Evolutionary conservation across 2,329 filamentous ascomycete species (phyloP).

Genomic region (Neofusicoccum cordaticola): DNA sequence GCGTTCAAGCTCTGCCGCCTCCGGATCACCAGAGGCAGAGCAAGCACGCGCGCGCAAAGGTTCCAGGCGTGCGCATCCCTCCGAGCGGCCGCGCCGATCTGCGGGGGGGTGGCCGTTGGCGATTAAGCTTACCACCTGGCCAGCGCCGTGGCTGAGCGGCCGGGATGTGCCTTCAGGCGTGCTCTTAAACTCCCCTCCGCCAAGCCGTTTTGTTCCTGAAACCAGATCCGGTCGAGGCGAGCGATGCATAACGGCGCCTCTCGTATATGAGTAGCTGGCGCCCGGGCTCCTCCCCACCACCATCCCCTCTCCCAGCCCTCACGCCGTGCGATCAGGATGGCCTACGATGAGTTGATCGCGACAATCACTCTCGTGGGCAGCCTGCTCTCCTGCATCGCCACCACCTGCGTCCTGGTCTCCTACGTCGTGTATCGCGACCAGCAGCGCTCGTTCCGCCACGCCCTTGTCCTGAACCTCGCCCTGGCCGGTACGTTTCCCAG

Average conservation of each 20-base stretch:
- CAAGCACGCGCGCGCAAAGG: not conserved
- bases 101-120: not conserved
- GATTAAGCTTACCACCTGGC: not conserved
- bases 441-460: conserved; percentile 26
- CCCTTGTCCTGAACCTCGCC: conserved; percentile 25
- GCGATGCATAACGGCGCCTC: conserved; percentile 1
- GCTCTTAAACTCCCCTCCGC: not conserved
- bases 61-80: not conserved
- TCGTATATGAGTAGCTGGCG: not conserved
- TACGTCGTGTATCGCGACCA: conserved; percentile 22
- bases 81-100: not conserved
- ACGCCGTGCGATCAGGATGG: not conserved
- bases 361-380: conserved; percentile 25
- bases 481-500: conserved; percentile 21
- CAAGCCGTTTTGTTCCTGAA: conserved; percentile 6
- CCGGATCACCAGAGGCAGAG: not conserved
- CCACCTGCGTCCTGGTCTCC: conserved; percentile 21
- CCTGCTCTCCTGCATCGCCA: conserved; percentile 23
- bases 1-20: not conserved
- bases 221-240: not conserved
- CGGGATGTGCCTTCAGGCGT: not conserved
- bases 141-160: not conserved
- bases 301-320: not conserved
- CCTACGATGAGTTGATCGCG: not conserved
- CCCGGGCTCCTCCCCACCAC: not conserved